phyloP scores from a whole-genome alignment of 768 basidiomycete species.

The Boletus subcaerulescens region DNA sequence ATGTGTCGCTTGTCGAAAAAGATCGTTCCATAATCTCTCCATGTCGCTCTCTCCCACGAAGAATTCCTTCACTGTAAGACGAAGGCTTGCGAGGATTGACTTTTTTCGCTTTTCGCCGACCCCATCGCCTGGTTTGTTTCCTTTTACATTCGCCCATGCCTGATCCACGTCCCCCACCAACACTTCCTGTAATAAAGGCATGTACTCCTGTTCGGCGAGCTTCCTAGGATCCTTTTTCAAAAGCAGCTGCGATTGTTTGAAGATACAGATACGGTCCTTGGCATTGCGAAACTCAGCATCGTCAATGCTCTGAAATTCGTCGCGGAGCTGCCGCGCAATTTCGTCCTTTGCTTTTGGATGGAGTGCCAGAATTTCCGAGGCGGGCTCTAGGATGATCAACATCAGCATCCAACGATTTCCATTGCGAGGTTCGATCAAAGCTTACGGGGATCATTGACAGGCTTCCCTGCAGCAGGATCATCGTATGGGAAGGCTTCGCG shows the following conservation, averaged over 20 bases:
- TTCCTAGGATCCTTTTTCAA: neutral
- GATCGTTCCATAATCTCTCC: neutral
- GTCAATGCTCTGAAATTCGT: conserved; percentile 3
- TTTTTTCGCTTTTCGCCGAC: no score
- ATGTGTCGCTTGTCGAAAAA: neutral
- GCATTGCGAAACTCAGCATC: conserved; percentile 3
- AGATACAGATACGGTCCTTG: conserved; percentile 17
- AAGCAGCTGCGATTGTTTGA: conserved; percentile 1
- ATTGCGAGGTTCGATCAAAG: no score
- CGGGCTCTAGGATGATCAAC: conserved; percentile 1
- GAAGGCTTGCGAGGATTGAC: neutral
- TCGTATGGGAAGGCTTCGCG: conserved; percentile 7
- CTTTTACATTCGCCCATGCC: neutral
- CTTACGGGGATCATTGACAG: conserved; percentile 4
- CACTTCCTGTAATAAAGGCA: neutral
- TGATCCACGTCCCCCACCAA: conserved; percentile 6
- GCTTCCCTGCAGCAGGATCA: neutral
- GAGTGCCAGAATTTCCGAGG: neutral
- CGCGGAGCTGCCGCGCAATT: neutral
- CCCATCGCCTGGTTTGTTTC: no score
- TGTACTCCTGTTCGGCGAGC: neutral
- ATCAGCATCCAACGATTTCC: neutral
- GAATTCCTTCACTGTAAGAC: neutral
- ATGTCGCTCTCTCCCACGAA: neutral
- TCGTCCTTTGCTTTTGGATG: conserved; percentile 15